A percentile compares a stretch with the other conserved stretches of the same genome.
Evolutionary conservation across 2,329 filamentous ascomycete species (phyloP).

Genomic region (Phaeosphaeriaceae sp.): DNA sequence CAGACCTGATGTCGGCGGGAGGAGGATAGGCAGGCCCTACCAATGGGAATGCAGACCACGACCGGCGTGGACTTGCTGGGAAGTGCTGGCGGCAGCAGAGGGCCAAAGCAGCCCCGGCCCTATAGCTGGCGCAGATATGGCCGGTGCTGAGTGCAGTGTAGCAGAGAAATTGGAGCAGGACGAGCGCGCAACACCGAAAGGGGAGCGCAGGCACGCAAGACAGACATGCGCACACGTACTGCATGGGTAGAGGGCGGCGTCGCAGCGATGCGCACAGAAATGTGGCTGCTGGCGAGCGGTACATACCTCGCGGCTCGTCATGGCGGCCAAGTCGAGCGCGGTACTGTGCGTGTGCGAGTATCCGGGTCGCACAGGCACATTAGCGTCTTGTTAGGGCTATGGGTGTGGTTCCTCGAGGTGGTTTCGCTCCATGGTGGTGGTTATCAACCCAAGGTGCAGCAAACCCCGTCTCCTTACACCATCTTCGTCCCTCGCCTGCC

Average conservation of each 20-base stretch:
- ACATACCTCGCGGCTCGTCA: constrained; percentile 1
- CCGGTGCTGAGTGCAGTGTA: constrained; percentile 11
- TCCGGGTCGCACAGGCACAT: constrained; percentile 26
- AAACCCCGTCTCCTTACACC: background rate
- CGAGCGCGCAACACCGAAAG: background rate
- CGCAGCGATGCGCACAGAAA: background rate
- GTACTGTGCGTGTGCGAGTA: constrained; percentile 28
- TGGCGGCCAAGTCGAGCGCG: constrained; percentile 2
- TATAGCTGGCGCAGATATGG: constrained; percentile 23
- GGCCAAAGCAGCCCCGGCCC: constrained; percentile 20
- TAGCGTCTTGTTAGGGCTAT: constrained; percentile 17
- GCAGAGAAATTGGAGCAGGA: constrained; percentile 4
- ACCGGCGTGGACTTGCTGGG: constrained; percentile 22
- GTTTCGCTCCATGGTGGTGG: background rate
- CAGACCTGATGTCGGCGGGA: constrained; percentile 9
- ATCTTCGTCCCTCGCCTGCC: background rate
- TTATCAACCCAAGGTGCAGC: background rate
- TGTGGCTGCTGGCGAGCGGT: background rate
- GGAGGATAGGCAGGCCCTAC: constrained; percentile 10
- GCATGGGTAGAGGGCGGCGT: background rate
- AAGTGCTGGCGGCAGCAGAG: constrained; percentile 25
- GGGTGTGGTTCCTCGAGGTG: constrained; percentile 9
- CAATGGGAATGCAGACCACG: constrained; percentile 20
- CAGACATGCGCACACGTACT: background rate
- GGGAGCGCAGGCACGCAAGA: background rate